phyloP scores from a whole-genome alignment of 2,329 filamentous ascomycete genomes.

The Penicillium italicum region DNA sequence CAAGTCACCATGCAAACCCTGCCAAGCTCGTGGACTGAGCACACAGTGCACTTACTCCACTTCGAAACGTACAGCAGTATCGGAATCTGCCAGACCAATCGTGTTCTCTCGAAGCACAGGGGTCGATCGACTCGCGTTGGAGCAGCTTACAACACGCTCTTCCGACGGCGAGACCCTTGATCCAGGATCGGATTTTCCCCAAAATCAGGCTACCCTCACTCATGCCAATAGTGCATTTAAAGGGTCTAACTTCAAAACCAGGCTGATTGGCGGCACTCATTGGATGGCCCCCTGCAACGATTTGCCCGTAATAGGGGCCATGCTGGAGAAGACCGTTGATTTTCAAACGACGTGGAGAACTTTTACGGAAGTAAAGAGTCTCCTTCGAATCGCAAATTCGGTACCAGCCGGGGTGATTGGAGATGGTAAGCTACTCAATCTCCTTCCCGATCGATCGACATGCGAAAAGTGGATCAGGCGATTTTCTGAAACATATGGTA shows the following conservation, averaged over 20 bases:
- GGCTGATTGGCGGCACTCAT: not conserved
- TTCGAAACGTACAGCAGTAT: not conserved
- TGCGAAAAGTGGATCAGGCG: not conserved
- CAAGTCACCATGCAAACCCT: conserved; percentile 6
- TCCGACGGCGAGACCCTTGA: not conserved
- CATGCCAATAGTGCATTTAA: not conserved
- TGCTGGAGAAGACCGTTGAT: not conserved
- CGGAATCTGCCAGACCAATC: not conserved
- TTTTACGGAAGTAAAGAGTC: not conserved
- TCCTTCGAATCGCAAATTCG: not conserved
- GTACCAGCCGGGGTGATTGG: not conserved
- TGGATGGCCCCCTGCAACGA: not conserved
- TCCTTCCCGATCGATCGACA: not conserved
- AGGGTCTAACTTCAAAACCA: not conserved
- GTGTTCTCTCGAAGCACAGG: not conserved
- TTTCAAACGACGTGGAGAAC: not conserved
- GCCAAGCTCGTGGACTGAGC: conserved; percentile 1
- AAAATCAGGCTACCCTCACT: not conserved
- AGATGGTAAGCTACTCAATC: not conserved
- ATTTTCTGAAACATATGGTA: not conserved
- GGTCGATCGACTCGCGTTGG: not conserved
- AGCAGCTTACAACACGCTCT: not conserved
- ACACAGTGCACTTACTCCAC: not conserved
- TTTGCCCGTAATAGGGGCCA: not conserved
- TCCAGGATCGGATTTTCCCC: not conserved